Base-by-base conservation (phyloP, 768 basidiomycete genomes). In the Leccinum sublutescens region DNA sequence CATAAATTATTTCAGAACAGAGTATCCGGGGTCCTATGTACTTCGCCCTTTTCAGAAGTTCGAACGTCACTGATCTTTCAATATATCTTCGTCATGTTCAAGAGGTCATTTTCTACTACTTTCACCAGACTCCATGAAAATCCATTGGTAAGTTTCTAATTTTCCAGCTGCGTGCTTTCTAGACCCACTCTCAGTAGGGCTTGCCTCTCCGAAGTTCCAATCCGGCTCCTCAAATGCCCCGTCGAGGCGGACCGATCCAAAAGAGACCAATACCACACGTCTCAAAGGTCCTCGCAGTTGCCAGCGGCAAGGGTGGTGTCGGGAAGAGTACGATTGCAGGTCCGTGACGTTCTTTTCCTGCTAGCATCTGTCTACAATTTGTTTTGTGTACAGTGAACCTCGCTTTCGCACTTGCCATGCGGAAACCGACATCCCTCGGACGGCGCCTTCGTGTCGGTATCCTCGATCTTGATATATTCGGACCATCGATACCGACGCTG, bases 261-360 rank as follows among this genome's bases (percentile, higher is more conserved):
- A 88, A 85, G 70, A 75, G 84, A 34, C 67, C 76, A 1, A 84
- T 91, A 52, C 80, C 87, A 1, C 77, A 96, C 64, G 95, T 94
- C 7, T 85, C 87, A 64, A 86, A 86, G 61, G 85, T 95, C 15
- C 69, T 98, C 4, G 88, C 84, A 2, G 93, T 98, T 0, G 91
- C 94, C 8, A 93, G 91, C 63, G 95, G 94, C 5, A 98, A 98
- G 69, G 96, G 96, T 25, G 95, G 95, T 2, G 95, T 97, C 17
- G 95, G 95, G 17, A 98, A 97, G 75, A 94, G 92, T 61, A 98
- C 94, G 0, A 79, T 98, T 33, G 92, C 95, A 57, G 89, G 94
- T 95, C 61, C 40, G 81, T 68, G 9, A 29, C 25, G 11, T 52
- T 38, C 19, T 25, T 36, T 17, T 29, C 21, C 4, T n/a, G 9